A percentile compares a stretch with the other conserved stretches of the same genome.
Evolutionary conservation across 1,139 yeast species (phyloP).

Genomic region (Meyerozyma guilliermondii): DNA sequence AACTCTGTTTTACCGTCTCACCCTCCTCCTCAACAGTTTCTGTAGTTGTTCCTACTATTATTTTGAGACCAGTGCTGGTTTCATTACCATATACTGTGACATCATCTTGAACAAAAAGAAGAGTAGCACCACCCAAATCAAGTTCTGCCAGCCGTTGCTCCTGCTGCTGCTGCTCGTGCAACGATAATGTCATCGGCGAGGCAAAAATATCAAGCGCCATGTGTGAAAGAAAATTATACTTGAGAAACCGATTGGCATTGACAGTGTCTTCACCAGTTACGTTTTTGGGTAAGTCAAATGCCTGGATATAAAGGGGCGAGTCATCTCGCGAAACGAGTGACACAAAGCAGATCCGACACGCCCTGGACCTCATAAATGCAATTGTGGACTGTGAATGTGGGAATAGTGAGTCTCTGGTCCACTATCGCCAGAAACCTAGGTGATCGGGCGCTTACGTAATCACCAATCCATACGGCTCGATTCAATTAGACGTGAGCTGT

Average conservation of each 20-base stretch:
- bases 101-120: conserved; percentile 58
- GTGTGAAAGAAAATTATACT: conserved; percentile 59
- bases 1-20: conserved; percentile 3
- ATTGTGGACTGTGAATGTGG: too few species aligned
- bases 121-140: conserved; percentile 25
- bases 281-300: conserved; percentile 29
- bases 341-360: conserved; percentile 31
- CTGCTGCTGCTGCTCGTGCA: conserved; percentile 38
- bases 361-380: not conserved
- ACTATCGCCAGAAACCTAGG: too few species aligned
- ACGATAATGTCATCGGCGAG: conserved; percentile 41
- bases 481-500: too few species aligned
- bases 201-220: conserved; percentile 64
- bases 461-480: too few species aligned
- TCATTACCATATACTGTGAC: conserved; percentile 59
- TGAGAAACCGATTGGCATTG: conserved; percentile 42
- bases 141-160: conserved; percentile 24
- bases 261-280: conserved; percentile 11
- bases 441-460: too few species aligned
- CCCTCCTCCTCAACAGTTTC: conserved; percentile 5
- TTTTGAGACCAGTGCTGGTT: conserved; percentile 55
- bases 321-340: conserved; percentile 53
- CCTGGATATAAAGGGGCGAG: conserved; percentile 56
- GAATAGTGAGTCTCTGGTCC: too few species aligned
- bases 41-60: conserved; percentile 43